phyloP scores from a whole-genome alignment of 2,329 filamentous ascomycete species.

The Verticillium zaregamsianum region DNA sequence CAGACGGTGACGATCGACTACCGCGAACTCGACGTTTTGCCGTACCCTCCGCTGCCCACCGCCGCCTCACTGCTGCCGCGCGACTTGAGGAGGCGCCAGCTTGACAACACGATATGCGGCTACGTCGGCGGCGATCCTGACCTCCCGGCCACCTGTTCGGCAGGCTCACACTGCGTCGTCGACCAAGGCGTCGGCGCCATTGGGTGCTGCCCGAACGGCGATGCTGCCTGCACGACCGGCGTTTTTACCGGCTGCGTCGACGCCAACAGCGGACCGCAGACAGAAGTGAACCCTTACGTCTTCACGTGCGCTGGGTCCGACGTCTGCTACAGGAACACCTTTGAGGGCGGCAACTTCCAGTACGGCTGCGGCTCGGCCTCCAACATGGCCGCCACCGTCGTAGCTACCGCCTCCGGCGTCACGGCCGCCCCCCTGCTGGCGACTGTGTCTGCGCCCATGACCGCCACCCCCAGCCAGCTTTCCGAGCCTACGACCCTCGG shows the following conservation, averaged over 20 bases:
- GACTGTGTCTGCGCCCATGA: conserved; percentile 36
- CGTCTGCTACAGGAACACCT: conserved; percentile 53
- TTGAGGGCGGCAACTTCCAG: conserved; percentile 51
- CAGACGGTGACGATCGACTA: conserved; percentile 32
- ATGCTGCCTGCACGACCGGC: conserved; percentile 45
- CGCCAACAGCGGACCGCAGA: conserved; percentile 42
- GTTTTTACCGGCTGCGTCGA: conserved; percentile 57
- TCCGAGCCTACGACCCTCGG: conserved; percentile 37
- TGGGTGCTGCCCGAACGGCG: conserved; percentile 52
- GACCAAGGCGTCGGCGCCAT: conserved; percentile 45
- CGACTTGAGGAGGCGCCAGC: conserved; percentile 34
- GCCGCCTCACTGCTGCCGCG: conserved; percentile 30
- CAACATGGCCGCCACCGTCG: conserved; percentile 43
- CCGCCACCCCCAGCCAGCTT: conserved; percentile 31
- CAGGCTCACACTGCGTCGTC: conserved; percentile 55
- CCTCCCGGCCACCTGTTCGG: conserved; percentile 52
- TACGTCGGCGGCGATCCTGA: conserved; percentile 49
- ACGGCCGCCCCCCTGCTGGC: conserved; percentile 29
- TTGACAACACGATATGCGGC: conserved; percentile 50
- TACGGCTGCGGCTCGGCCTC: conserved; percentile 52
- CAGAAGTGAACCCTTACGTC: conserved; percentile 50
- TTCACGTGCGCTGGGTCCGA: conserved; percentile 48
- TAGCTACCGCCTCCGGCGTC: conserved; percentile 39
- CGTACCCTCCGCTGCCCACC: conserved; percentile 37
- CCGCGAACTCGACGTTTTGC: conserved; percentile 29